Base-by-base conservation (phyloP, 1,284 basidiomycete species). In the Papiliotrema flavescens region DNA sequence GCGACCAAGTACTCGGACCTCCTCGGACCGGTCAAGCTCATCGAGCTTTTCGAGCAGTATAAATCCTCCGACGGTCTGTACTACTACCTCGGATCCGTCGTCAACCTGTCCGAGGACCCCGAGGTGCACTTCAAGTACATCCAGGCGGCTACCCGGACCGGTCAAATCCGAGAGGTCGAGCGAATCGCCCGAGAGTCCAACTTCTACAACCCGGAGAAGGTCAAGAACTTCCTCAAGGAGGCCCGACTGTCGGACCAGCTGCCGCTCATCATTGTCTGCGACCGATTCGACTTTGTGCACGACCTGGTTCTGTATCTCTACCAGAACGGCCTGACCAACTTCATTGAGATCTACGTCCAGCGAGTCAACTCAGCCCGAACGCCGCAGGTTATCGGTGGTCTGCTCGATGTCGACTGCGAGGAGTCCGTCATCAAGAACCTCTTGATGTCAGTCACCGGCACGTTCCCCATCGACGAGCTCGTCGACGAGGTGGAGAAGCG, bases 111-210 rank as follows among this genome's bases (percentile, higher is more conserved):
- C 74, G 85, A 91, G 73, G 96, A 99, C 76, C 83, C 91, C 17
- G 96, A 99, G 76, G 96, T 99, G 2, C 90, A 98, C 81, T 98
- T 98, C 86, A 98, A 99, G 82, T 98, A 98, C 80, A 98, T 99
- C 70, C 96, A 98, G 75, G 96, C 96, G 34, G 96, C 96, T 11
- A 97, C 94, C 1, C 87, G 96, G 42, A 99, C 96, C 20, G 95
- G 95, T 43, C 96, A 98, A 75, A 93, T 98, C 69, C 87, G 96
- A 57, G 96, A 99, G 75, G 96, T 99, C 59, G 96, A 99, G 79
- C 90, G 96, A 56, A 95, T 99, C 70, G 96, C 93, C 75, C 84
- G 96, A 60, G 96, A 99, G 80, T 92, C 89, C 75, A 98, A 98
- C 79, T 83, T 82, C 79, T 98, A 98, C 83, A 96, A 96, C 78